phyloP scores from a whole-genome alignment of 495 filamentous ascomycete species.

The Aspergillus taichungensis region DNA sequence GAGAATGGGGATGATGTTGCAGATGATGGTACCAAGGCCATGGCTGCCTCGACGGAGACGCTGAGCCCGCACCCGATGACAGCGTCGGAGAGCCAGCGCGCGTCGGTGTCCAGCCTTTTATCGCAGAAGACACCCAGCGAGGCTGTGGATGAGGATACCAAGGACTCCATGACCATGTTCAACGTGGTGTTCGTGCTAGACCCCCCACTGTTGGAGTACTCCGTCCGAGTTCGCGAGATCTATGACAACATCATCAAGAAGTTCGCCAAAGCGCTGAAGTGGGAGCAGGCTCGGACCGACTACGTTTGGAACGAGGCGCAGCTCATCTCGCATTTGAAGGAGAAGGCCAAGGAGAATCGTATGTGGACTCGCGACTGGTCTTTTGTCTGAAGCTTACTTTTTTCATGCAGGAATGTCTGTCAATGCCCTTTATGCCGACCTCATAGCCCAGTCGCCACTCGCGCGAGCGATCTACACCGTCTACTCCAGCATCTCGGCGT shows the following conservation, averaged over 20 bases:
- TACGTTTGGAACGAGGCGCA: conserved; percentile 86
- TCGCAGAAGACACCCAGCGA: conserved; percentile 25
- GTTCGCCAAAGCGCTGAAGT: conserved; percentile 79
- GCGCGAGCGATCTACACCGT: conserved; percentile 75
- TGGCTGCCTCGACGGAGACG: conserved; percentile 28
- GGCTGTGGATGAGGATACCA: conserved; percentile 44
- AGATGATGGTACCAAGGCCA: conserved; percentile 11
- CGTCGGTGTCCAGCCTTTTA: conserved; percentile 32
- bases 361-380: conserved; percentile 14
- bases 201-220: conserved; percentile 66
- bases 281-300: conserved; percentile 75
- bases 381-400: conserved; percentile 3
- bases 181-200: conserved; percentile 89
- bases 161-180: conserved; percentile 82
- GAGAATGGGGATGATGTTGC: conserved; percentile 33
- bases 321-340: conserved; percentile 65
- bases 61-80: conserved; percentile 17
- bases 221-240: conserved; percentile 64
- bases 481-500: conserved; percentile 69
- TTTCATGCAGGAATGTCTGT: conserved; percentile 25
- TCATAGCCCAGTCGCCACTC: conserved; percentile 68
- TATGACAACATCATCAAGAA: conserved; percentile 84
- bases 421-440: conserved; percentile 41
- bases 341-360: conserved; percentile 71
- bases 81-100: conserved; percentile 26